Conservation (phyloP, 176 grass and related monocot genomes). For the Dendrocalamus sinicus region DNA sequence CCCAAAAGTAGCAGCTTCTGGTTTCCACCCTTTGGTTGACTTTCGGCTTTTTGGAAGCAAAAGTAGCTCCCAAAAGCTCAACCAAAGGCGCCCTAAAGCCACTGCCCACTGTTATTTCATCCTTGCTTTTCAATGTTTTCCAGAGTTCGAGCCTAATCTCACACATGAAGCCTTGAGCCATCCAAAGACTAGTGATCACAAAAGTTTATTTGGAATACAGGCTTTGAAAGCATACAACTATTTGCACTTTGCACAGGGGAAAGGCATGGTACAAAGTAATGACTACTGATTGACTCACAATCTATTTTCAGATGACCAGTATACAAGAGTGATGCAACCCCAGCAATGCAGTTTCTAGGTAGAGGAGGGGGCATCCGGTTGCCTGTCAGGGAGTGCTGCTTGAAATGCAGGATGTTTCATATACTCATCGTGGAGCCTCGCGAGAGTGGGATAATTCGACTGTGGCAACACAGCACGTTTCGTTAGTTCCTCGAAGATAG, state of each 20-base stretch:
- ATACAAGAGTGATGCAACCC: not conserved
- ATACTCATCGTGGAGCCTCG: slow-evolving; percentile 62
- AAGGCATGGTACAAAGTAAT: not conserved
- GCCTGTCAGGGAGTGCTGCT: slow-evolving; percentile 69
- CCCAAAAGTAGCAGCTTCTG: no score
- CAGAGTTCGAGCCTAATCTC: not conserved
- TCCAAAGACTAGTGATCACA: not conserved
- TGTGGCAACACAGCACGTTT: slow-evolving; percentile 30
- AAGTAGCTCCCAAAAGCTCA: no score
- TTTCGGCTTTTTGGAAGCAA: no score
- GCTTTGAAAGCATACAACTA: not conserved
- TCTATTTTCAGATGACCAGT: not conserved
- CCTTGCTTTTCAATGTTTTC: not conserved
- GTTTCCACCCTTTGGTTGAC: no score
- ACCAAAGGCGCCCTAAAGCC: no score
- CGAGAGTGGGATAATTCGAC: slow-evolving; percentile 69
- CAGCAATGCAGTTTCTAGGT: slow-evolving; percentile 32
- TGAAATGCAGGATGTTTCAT: slow-evolving; percentile 69
- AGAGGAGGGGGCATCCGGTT: slow-evolving; percentile 72
- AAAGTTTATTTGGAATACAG: not conserved
- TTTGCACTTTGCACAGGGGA: not conserved
- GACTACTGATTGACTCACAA: not conserved
- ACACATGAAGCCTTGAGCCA: not conserved
- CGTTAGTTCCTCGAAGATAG: not conserved
- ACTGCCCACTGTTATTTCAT: not conserved